phyloP scores from a whole-genome alignment of 73 alveolate genomes.

The Tetrahymena thermophila region DNA sequence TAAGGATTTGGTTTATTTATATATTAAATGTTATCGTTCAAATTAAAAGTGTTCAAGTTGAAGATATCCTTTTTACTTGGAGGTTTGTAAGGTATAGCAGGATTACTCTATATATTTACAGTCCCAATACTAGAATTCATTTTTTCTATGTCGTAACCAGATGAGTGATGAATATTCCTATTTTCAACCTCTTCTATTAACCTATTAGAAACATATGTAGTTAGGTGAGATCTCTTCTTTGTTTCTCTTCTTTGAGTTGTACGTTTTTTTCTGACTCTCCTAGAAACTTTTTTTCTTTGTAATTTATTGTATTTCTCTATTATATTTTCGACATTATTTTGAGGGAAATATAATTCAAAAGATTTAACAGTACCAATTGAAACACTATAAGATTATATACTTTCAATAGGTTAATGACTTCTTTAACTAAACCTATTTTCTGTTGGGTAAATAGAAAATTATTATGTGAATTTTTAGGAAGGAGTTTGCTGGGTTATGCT shows the following conservation, averaged over 20 bases:
- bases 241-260: neutral
- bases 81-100: neutral
- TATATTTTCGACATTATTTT: neutral
- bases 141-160: neutral
- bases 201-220: neutral
- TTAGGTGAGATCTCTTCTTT: neutral
- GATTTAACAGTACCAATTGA: neutral
- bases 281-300: neutral
- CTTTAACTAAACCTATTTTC: neutral
- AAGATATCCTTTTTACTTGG: neutral
- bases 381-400: neutral
- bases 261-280: neutral
- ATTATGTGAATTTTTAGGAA: neutral
- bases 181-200: neutral
- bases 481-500: neutral
- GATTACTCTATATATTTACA: neutral
- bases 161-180: neutral
- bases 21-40: neutral
- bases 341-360: neutral
- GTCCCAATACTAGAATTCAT: neutral
- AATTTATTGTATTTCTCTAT: neutral
- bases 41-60: neutral
- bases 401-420: neutral
- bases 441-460: neutral
- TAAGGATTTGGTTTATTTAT: neutral